A percentile compares a stretch with the other conserved stretches of the same genome.
Conservation (phyloP, 257 asterid species). For the Solanum peruvianum region DNA sequence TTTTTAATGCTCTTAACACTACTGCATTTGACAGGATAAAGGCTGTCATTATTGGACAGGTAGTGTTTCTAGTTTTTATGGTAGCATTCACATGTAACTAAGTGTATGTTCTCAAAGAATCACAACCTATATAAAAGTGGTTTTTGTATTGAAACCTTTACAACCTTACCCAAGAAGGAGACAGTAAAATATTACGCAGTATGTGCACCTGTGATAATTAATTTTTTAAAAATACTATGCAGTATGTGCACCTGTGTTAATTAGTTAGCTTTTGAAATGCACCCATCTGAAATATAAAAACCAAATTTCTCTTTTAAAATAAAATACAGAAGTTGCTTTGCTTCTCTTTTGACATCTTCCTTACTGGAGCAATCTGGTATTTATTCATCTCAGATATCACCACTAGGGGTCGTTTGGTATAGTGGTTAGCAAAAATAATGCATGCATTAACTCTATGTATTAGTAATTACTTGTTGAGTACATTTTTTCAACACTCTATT, state of each 20-base stretch:
- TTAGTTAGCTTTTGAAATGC: background rate
- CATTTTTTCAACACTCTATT: background rate
- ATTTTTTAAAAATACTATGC: background rate
- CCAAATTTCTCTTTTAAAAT: background rate
- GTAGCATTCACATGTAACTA: background rate
- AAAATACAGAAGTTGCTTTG: background rate
- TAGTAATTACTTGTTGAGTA: background rate
- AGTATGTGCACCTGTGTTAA: background rate
- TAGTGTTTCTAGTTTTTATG: conserved; percentile 1
- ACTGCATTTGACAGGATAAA: conserved; percentile 68
- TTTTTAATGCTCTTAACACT: conserved; percentile 78
- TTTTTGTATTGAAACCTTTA: background rate
- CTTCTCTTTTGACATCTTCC: background rate
- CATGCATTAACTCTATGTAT: background rate
- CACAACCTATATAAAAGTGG: background rate
- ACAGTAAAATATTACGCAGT: background rate
- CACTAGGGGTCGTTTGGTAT: background rate
- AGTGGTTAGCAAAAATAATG: no score
- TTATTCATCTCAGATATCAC: background rate
- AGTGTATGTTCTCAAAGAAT: background rate
- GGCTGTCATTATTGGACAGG: conserved; percentile 96
- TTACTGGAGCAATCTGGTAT: background rate
- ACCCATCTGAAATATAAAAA: background rate
- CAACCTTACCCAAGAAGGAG: background rate
- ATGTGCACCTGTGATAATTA: background rate